Percentiles rank a stretch among this genome's conserved stretches.
Conservation (phyloP, 192 early-diverging fungal genomes). For the Phycomyces nitens region DNA sequence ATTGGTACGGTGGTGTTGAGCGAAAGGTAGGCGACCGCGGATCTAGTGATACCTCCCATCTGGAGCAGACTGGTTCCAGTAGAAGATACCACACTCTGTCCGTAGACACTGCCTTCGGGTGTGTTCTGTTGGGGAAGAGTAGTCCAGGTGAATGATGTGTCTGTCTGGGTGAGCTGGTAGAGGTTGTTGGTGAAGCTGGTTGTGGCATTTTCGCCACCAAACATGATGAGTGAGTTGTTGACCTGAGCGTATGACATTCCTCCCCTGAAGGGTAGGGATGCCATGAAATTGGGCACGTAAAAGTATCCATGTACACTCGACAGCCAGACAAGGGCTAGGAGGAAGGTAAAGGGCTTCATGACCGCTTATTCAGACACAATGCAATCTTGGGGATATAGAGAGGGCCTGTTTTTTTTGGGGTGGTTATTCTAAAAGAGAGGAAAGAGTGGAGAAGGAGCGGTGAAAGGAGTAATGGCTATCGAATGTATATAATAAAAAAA, state of each 20-base stretch:
- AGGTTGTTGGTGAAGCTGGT: conserved; percentile 17
- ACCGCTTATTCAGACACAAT: too few relatives aligned
- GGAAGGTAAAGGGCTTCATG: not conserved
- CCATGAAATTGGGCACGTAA: conserved; percentile 12
- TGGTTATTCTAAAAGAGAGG: not conserved
- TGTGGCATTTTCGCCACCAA: conserved; percentile 22
- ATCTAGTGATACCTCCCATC: conserved; percentile 9
- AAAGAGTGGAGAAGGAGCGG: not conserved
- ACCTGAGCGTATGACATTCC: conserved; percentile 23
- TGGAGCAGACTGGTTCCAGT: conserved; percentile 9
- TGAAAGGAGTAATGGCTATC: not conserved
- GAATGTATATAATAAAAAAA: not conserved
- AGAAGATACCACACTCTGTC: conserved; percentile 13
- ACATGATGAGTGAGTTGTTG: conserved; percentile 17
- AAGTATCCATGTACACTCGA: conserved; percentile 6
- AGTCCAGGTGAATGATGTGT: conserved; percentile 10
- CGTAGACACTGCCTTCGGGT: conserved; percentile 8
- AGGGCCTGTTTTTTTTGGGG: too few relatives aligned
- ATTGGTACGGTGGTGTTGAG: not conserved
- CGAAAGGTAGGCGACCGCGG: not conserved
- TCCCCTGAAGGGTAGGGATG: conserved; percentile 20
- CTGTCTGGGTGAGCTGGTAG: conserved; percentile 17
- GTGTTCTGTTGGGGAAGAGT: conserved; percentile 14
- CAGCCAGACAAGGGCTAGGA: not conserved
- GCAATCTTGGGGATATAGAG: too few relatives aligned